phyloP scores from a whole-genome alignment of 2,329 filamentous ascomycete genomes.

The Cladosporium sp. region DNA sequence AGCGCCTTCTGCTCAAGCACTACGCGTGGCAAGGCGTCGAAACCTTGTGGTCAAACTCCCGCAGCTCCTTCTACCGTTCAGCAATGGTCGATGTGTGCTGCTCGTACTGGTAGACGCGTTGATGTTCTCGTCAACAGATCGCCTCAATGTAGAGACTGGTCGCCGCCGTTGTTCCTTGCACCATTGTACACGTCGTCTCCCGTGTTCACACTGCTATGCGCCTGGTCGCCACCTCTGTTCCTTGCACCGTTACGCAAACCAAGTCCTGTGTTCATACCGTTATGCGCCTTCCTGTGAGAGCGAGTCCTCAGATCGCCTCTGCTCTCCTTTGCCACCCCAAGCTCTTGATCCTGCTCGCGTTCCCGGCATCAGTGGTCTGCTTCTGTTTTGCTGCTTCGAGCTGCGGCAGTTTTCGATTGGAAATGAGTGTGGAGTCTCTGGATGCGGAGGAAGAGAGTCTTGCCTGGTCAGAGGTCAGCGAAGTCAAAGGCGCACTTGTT shows the following conservation, averaged over 20 bases:
- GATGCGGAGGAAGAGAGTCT: neutral
- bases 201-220: neutral
- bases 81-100: neutral
- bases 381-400: neutral
- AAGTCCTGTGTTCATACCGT: neutral
- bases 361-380: neutral
- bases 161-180: neutral
- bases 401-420: neutral
- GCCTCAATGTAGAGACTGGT: neutral
- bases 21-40: neutral
- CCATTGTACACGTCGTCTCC: too few relatives aligned
- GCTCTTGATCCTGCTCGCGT: neutral
- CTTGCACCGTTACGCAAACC: neutral
- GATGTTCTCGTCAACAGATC: neutral
- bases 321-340: neutral
- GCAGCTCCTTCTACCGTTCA: neutral
- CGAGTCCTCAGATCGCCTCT: neutral
- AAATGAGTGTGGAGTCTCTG: neutral
- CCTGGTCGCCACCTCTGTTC: neutral
- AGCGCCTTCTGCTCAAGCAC: neutral
- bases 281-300: neutral
- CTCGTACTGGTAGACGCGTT: neutral
- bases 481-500: neutral
- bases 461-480: neutral
- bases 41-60: neutral